Evolutionary conservation across 2,329 filamentous ascomycete species (phyloP), one percentile per base, ranked within the genome.

Genomic region (Gaeumannomyces sp.): DNA sequence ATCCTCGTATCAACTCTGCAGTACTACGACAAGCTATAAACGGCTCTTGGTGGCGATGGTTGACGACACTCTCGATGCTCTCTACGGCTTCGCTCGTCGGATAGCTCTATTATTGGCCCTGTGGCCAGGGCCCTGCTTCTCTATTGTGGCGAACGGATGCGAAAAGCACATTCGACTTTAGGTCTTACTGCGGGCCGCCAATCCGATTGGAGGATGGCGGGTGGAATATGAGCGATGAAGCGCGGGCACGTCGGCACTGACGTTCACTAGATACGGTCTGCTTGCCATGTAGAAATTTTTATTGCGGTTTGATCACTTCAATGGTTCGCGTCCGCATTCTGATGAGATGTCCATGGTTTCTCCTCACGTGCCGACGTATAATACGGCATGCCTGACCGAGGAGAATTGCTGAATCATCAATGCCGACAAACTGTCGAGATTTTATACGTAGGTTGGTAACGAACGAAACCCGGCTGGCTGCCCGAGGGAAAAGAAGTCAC

Each of bases 1-100:
- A n/a, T 13, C 59, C 69, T 76, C 69, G 61, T 65, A 71, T 71
- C 74, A 16, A 29, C 27, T 3, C 5, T 4, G n/a, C 76, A 96
- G 91, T 97, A 96, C 90, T 97, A 97, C 83, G 93, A 97, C 89
- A 97, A 97, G 90, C 89, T 97, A 85, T 97, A 97, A 86, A 79
- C 75, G 75, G 73, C 72, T 77, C 76, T 73, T 73, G 71, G 72
- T 74, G 72, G 73, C 74, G 75, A 74, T 76, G 74, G 81, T 78
- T 78, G 77, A 81, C 76, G 76, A 38, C 57, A 61, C 50, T 61
- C 64, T 61, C 38, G 59, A 65, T 65, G 45, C 64, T 38, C 33
- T 59, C 33, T 38, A 35, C 33, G 16, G 53, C 62, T 28, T 45
- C 29, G 28, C 56, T 56, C 61, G 57, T 59, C 57, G 16, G 57